Base-by-base conservation (phyloP, 2,329 filamentous ascomycete genomes). In the Botrytis paeoniae region DNA sequence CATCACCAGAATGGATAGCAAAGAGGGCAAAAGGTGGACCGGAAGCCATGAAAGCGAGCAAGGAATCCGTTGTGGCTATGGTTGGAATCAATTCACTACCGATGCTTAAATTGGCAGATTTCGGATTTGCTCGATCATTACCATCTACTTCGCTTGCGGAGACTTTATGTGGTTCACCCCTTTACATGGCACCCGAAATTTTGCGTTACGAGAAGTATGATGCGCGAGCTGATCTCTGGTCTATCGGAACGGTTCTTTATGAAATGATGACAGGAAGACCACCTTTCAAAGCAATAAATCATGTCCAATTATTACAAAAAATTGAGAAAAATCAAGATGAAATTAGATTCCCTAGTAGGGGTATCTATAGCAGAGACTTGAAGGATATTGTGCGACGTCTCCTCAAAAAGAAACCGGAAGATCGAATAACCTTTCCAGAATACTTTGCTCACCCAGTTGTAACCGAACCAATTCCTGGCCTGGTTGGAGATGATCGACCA, bases 141-240 rank as follows among this genome's bases (percentile, higher is more conserved):
- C 95, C 96, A 2, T 91, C 93, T 12, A 97, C 95, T 0, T 95
- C 95, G 8, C 87, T 99, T 75, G 96, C 96, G 18, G 96, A 99
- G 82, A 99, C 96, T 0, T 89, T 99, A 0, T 99, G 96, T 82
- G 96, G 96, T 29, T 98, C 96, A 20, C 96, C 96, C 16, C 85
- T 99, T 39, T 99, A 99, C 84, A 99, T 99, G 96, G 96, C 96
- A 0, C 96, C 96, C 6, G 96, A 99, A 84, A 99, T 99, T 76
- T 86, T 99, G 75, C 91, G 95, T 74, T 99, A 98, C 79, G 95
- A 99, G 82, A 95, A 95, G 80, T 99, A 99, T 82, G 95, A 97
- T 83, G 94, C 95, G 76, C 97, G 97, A 82, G 95, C 95, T 64
- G 96, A 99, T 84, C 85, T 99, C 48, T 99, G 96, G 96, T 99